Conservation (phyloP, 176 grass and related monocot species). For the Miscanthus lutarioriparius region DNA sequence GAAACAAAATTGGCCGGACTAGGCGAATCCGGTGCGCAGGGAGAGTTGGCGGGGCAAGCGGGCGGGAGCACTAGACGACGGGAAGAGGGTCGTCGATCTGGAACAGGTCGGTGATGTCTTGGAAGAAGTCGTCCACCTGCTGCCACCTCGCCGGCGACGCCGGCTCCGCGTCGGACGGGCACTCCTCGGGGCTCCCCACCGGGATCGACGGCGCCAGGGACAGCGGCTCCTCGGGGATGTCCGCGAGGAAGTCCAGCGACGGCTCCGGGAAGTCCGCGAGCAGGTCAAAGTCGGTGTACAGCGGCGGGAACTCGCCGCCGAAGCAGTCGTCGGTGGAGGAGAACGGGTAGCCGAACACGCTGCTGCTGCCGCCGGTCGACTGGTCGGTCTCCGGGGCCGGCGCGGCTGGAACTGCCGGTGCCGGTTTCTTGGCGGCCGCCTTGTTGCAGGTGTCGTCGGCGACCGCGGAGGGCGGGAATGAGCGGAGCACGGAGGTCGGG, state of each 20-base stretch:
- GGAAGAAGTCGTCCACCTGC: slow-evolving; percentile 73
- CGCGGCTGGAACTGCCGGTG: not conserved
- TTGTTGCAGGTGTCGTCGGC: too few species aligned
- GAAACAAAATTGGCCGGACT: slow-evolving; percentile 61
- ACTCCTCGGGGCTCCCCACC: not conserved
- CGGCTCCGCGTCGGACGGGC: not conserved
- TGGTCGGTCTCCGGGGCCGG: not conserved
- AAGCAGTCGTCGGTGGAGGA: slow-evolving; percentile 15
- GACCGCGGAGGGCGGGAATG: slow-evolving; percentile 28
- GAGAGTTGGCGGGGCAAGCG: not conserved
- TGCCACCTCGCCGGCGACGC: slow-evolving; percentile 24
- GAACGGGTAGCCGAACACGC: slow-evolving; percentile 34
- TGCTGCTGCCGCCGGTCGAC: not conserved
- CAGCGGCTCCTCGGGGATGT: slow-evolving; percentile 32
- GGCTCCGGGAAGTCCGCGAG: slow-evolving; percentile 48
- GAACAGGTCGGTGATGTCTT: slow-evolving; percentile 92
- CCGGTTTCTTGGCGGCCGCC: not conserved
- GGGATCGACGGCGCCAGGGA: slow-evolving; percentile 6
- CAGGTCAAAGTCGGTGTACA: slow-evolving; percentile 63
- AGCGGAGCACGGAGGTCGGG: slow-evolving; percentile 83
- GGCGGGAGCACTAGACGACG: slow-evolving; percentile 40
- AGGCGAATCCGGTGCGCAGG: not conserved
- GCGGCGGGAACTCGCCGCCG: slow-evolving; percentile 43
- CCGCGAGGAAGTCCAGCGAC: slow-evolving; percentile 51
- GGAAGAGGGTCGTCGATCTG: slow-evolving; percentile 59